A percentile compares a stretch with the other conserved stretches of the same genome.
These are phyloP conservation scores for Haplosporangium sp. DNA, from an alignment of 371 early-diverging fungal genomes.

Conservation along the genomic window DNA sequence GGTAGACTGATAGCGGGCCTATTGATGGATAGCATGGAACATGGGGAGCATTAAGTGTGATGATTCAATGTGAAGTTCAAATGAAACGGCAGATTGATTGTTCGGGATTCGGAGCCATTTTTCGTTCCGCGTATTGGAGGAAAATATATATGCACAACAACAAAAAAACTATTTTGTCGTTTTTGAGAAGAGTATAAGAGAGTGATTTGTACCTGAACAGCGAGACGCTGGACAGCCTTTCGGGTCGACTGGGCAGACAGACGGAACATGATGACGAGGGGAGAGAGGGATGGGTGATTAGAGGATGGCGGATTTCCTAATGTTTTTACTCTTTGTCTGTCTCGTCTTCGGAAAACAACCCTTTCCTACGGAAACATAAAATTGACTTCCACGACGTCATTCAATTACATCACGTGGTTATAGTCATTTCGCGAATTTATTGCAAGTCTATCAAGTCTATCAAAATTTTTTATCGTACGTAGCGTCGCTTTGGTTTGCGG, in stretches of 20 bases:
- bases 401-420: not conserved
- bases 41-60: not conserved
- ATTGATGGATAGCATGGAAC: constrained; percentile 2
- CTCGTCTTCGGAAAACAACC: not conserved
- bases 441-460: no score
- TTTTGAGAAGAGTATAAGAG: not conserved
- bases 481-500: constrained; percentile 6
- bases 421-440: no score
- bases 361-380: constrained; percentile 10
- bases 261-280: constrained; percentile 49
- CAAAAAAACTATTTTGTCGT: not conserved
- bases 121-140: constrained; percentile 15
- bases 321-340: not conserved
- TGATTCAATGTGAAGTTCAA: not conserved
- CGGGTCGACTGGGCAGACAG: constrained; percentile 56
- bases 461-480: constrained; percentile 4
- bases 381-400: constrained; percentile 4
- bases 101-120: constrained; percentile 19
- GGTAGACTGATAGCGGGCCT: constrained; percentile 49
- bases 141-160: not conserved
- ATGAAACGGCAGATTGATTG: not conserved
- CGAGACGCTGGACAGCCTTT: constrained; percentile 57
- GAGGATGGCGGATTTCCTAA: constrained; percentile 6
- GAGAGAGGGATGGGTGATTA: constrained; percentile 15
- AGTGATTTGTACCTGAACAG: constrained; percentile 52